Evolutionary conservation across 345 rosid species (phyloP).

Genomic region (Lepidium didymum): DNA sequence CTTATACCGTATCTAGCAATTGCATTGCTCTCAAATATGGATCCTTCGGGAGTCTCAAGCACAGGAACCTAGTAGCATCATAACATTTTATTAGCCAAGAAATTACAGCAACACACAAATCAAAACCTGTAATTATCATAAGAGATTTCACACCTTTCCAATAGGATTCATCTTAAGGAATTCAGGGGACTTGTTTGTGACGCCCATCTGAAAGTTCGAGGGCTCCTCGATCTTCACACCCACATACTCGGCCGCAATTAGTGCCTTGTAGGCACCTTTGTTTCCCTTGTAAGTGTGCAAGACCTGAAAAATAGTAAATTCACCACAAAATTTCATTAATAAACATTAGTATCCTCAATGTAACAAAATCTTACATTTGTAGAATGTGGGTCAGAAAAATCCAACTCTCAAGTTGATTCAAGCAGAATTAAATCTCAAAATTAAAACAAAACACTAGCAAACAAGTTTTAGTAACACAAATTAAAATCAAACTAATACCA

Average conservation of each 20-base stretch:
- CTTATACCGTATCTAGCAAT: conserved; percentile 78
- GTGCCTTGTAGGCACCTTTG: conserved; percentile 69
- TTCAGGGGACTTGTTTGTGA: conserved; percentile 75
- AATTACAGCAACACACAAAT: background rate
- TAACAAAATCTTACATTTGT: background rate
- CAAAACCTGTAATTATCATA: background rate
- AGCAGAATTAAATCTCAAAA: background rate
- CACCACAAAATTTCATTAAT: background rate
- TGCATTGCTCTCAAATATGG: conserved; percentile 94
- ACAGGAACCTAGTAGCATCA: conserved; percentile 60
- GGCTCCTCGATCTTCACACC: conserved; percentile 57
- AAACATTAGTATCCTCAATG: no score
- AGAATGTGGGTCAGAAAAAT: background rate
- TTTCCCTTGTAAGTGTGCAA: conserved; percentile 50
- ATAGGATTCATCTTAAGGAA: conserved; percentile 91
- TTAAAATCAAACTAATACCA: background rate
- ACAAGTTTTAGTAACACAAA: background rate
- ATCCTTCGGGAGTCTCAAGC: conserved; percentile 89
- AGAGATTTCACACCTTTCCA: conserved; percentile 57
- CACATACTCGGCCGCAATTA: conserved; percentile 79
- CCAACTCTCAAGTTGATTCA: background rate
- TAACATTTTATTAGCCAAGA: background rate
- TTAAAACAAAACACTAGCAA: background rate
- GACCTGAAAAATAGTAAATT: conserved; percentile 35
- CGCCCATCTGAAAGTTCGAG: conserved; percentile 77